Percentiles rank a stretch among this genome's conserved stretches.
These are phyloP conservation scores for Trypanosoma rangeli DNA, from an alignment of 208 protist genomes.

Conservation along the genomic window DNA sequence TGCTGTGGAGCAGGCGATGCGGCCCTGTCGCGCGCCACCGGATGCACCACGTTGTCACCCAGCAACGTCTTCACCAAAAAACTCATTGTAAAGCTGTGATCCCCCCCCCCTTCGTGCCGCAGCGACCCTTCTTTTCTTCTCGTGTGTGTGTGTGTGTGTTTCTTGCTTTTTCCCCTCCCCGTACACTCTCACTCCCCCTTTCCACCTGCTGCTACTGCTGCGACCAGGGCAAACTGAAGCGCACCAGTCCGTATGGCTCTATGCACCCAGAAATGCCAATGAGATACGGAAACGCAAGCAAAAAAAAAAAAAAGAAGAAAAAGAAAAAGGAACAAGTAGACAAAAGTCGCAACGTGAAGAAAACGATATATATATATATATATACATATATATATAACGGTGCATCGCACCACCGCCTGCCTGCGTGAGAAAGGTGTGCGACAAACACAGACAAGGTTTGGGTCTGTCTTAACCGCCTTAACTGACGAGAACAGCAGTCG, in stretches of 20 bases:
- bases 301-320: not conserved
- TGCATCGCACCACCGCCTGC: not conserved
- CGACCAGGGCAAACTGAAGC: not conserved
- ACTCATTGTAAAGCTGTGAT: conserved; percentile 54
- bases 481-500: not conserved
- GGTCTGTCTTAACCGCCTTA: conserved; percentile 3
- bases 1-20: not conserved
- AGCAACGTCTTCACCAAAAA: conserved; percentile 72
- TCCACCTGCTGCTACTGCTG: too few relatives aligned
- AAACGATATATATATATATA: not conserved
- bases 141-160: too few relatives aligned
- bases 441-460: conserved; percentile 9
- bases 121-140: conserved; percentile 1
- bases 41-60: conserved; percentile 79
- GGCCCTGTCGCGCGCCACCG: conserved; percentile 1
- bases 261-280: not conserved
- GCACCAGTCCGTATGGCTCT: not conserved
- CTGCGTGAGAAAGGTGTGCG: not conserved
- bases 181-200: too few relatives aligned
- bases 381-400: not conserved
- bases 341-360: too few relatives aligned
- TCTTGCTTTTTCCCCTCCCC: not conserved
- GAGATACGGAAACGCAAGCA: not conserved
- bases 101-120: not conserved
- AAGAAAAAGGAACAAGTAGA: not conserved